A percentile compares a stretch with the other conserved stretches of the same genome.
Evolutionary conservation across 192 early-diverging fungal genomes (phyloP).

Genomic region (Paraglomus brasilianum): DNA sequence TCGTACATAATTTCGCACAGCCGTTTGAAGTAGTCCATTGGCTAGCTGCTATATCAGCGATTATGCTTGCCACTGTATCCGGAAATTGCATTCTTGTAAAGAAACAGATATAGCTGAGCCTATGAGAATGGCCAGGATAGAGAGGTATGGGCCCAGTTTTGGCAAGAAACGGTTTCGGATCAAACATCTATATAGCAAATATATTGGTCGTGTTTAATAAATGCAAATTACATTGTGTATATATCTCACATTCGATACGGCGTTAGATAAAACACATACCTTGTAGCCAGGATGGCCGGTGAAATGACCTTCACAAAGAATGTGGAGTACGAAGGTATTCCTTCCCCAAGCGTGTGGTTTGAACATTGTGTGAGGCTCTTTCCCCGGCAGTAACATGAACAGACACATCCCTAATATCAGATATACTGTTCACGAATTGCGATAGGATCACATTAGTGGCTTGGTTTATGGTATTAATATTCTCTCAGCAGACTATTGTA

Average conservation of each 20-base stretch:
- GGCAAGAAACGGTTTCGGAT: neutral
- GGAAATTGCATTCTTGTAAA: neutral
- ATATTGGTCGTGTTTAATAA: too few relatives aligned
- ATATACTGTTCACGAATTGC: slow-evolving; percentile 4
- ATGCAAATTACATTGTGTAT: too few relatives aligned
- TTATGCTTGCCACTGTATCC: neutral
- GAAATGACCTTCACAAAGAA: slow-evolving; percentile 8
- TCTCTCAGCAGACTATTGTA: neutral
- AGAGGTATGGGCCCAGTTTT: neutral
- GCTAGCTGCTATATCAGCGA: neutral
- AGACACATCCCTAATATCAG: neutral
- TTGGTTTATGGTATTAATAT: neutral
- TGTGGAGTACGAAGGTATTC: neutral
- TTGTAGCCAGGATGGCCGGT: neutral
- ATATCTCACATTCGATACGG: too few relatives aligned
- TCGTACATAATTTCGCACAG: neutral
- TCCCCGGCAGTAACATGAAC: slow-evolving; percentile 37
- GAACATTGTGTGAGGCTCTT: neutral
- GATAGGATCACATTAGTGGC: neutral
- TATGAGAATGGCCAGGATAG: neutral
- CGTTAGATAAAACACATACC: too few relatives aligned
- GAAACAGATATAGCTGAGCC: neutral
- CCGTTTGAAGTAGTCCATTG: neutral
- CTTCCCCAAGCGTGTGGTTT: neutral
- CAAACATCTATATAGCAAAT: neutral